Percentiles rank a stretch among this genome's conserved stretches.
phyloP scores from a whole-genome alignment of 192 early-diverging fungal species.

The Glomus cerebriforme region DNA sequence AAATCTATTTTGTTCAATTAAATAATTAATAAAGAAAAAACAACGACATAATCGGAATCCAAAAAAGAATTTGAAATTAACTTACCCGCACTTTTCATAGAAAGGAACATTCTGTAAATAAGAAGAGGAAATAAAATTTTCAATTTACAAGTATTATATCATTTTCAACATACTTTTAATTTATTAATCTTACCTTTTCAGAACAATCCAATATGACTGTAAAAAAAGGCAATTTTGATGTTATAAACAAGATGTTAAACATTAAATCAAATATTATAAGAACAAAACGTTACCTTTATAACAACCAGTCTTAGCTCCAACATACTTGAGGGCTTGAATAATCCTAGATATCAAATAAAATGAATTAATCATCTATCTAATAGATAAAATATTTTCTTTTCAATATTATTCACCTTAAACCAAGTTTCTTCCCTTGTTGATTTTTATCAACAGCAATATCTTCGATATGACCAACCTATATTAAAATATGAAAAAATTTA shows the following conservation, averaged over 20 bases:
- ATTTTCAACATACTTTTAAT: not conserved
- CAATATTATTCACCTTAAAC: conserved; percentile 37
- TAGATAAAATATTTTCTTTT: not conserved
- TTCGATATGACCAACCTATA: conserved; percentile 80
- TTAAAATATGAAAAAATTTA: not conserved
- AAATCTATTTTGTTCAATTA: conserved; percentile 41
- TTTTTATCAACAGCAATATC: conserved; percentile 65
- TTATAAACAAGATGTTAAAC: not conserved
- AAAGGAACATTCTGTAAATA: conserved; percentile 76
- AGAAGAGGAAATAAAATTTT: too few species aligned
- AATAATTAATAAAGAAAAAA: not conserved
- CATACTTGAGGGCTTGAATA: conserved; percentile 82
- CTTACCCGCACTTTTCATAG: conserved; percentile 79
- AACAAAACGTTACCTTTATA: conserved; percentile 66
- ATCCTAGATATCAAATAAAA: conserved; percentile 36
- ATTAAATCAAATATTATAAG: not conserved
- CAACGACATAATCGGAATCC: not conserved
- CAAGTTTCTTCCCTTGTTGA: conserved; percentile 64
- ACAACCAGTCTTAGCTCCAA: conserved; percentile 77
- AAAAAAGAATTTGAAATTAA: not conserved
- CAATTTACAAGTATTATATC: not conserved
- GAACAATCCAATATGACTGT: conserved; percentile 61
- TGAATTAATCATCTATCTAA: conserved; percentile 41
- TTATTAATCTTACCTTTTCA: conserved; percentile 48
- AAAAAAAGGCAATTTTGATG: not conserved